Percentiles rank a stretch among this genome's conserved stretches.
Evolutionary conservation across 768 basidiomycete genomes (phyloP).

Genomic region (Phaffia australis): DNA sequence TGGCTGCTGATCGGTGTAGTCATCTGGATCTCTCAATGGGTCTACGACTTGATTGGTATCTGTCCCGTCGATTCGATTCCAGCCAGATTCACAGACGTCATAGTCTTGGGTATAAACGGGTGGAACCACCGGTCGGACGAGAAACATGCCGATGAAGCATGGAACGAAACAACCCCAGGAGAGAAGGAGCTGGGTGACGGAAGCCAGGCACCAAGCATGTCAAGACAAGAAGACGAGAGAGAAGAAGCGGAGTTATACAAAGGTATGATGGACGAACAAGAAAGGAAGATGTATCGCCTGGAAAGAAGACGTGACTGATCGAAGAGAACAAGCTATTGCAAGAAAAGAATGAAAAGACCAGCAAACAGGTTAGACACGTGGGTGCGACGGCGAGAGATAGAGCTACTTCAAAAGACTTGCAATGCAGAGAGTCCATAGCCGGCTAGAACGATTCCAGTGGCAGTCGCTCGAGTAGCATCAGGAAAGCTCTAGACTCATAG

Average conservation of each 20-base stretch:
- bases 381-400: not conserved
- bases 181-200: conserved; percentile 38
- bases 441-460: conserved; percentile 66
- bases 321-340: conserved; percentile 56
- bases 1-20: too few relatives aligned
- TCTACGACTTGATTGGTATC: too few relatives aligned
- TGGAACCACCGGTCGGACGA: too few relatives aligned
- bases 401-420: not conserved
- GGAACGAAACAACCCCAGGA: not conserved
- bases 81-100: conserved; percentile 9
- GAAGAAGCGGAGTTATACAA: conserved; percentile 67
- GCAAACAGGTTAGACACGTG: not conserved
- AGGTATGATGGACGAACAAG: conserved; percentile 41
- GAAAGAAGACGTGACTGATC: conserved; percentile 58
- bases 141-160: too few relatives aligned
- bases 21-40: too few relatives aligned
- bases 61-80: conserved; percentile 9
- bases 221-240: conserved; percentile 61
- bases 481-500: conserved; percentile 37
- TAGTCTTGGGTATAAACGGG: too few relatives aligned
- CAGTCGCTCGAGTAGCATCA: conserved; percentile 47
- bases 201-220: conserved; percentile 59
- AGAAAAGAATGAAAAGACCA: not conserved
- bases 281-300: conserved; percentile 67
- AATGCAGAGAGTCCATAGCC: conserved; percentile 88